A percentile compares a stretch with the other conserved stretches of the same genome.
phyloP scores from a whole-genome alignment of 139 green algal species.

The Closterium sp. region DNA sequence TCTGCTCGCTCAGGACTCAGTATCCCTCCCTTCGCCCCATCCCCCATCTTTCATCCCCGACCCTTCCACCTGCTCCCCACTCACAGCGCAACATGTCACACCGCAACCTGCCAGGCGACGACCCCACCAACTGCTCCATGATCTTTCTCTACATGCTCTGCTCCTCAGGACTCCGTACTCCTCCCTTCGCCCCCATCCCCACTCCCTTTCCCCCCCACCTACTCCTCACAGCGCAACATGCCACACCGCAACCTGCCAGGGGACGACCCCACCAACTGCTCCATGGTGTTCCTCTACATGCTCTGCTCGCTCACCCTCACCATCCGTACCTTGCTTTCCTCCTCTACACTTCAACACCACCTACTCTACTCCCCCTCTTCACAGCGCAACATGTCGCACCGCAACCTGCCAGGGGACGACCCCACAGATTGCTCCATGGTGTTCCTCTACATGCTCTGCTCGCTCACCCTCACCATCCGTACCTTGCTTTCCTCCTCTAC shows the following conservation, averaged over 20 bases:
- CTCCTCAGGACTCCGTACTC: neutral
- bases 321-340: neutral
- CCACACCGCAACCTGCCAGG: slow-evolving; percentile 18
- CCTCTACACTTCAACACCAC: neutral
- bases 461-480: slow-evolving; percentile 17
- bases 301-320: neutral
- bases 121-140: slow-evolving; percentile 42
- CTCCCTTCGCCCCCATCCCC: too few relatives aligned
- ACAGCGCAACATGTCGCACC: slow-evolving; percentile 32
- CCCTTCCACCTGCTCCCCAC: slow-evolving; percentile 4
- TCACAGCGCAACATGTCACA: slow-evolving; percentile 34
- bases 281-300: neutral
- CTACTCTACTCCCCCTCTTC: neutral
- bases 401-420: slow-evolving; percentile 28
- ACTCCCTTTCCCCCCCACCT: too few relatives aligned
- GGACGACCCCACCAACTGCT: slow-evolving; percentile 24
- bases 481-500: neutral
- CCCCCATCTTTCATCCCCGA: neutral
- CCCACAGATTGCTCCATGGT: slow-evolving; percentile 47
- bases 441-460: slow-evolving; percentile 51
- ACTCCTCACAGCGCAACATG: slow-evolving; percentile 7
- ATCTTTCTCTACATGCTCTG: slow-evolving; percentile 49
- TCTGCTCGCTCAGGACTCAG: slow-evolving; percentile 33
- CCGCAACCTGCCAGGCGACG: slow-evolving; percentile 28
- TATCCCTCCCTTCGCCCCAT: too few relatives aligned